Conservation (phyloP, 352 stramenopile genomes). For the Globisporangium splendens region DNA sequence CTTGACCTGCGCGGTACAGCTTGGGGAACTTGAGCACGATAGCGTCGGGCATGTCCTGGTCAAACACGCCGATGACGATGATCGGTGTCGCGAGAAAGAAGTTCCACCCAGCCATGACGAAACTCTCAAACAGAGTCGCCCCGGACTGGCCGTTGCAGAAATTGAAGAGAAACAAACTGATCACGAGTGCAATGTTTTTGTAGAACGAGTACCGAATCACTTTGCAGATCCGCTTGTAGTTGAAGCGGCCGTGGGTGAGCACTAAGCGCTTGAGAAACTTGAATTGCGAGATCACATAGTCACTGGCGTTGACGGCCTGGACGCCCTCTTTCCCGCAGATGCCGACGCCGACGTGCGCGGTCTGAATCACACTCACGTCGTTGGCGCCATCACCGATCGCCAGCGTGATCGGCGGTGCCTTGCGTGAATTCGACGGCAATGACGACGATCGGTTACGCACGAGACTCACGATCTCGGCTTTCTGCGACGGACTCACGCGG, state of each 20-base stretch:
- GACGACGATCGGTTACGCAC: conserved; percentile 36
- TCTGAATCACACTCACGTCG: conserved; percentile 99
- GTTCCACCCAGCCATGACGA: conserved; percentile 74
- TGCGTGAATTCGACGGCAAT: no score
- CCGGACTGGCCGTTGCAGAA: conserved; percentile 92
- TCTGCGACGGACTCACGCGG: conserved; percentile 80
- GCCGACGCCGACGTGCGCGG: conserved; percentile 95
- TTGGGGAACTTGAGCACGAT: conserved; percentile 46
- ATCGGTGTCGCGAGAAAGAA: conserved; percentile 92
- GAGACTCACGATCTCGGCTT: conserved; percentile 73
- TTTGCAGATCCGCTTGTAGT: conserved; percentile 94
- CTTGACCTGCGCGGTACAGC: conserved; percentile 45
- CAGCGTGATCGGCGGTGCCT: conserved; percentile 81
- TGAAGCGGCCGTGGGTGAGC: conserved; percentile 95
- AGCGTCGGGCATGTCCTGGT: conserved; percentile 58
- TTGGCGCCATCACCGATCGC: conserved; percentile 98
- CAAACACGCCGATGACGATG: conserved; percentile 69
- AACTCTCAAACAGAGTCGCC: conserved; percentile 72
- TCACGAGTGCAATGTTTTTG: conserved; percentile 96
- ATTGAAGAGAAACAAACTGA: conserved; percentile 90
- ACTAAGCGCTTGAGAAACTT: conserved; percentile 91
- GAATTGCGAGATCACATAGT: conserved; percentile 95
- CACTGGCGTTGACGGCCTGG: conserved; percentile 95
- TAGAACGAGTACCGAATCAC: conserved; percentile 98
- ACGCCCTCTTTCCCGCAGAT: conserved; percentile 97